A percentile compares a stretch with the other conserved stretches of the same genome.
phyloP scores from a whole-genome alignment of 148 eudicot species.

The Rhododendron ferrugineum region DNA sequence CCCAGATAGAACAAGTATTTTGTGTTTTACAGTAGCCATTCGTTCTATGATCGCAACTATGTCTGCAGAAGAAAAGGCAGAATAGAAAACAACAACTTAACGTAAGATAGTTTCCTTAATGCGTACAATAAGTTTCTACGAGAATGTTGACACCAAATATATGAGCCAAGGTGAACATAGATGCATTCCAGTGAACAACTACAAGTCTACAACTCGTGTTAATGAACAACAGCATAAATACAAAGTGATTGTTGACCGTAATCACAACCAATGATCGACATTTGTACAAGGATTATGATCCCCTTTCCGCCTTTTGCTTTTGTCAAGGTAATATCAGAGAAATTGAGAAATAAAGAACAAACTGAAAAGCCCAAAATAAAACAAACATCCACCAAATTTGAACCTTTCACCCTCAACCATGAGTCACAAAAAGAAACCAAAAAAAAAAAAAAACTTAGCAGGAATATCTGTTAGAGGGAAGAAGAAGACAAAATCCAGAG shows the following conservation, averaged over 20 bases:
- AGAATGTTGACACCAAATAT: background rate
- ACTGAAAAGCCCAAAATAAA: background rate
- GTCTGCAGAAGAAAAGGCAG: constrained; percentile 38
- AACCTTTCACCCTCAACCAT: background rate
- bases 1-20: constrained; percentile 80
- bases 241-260: background rate
- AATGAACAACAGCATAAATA: no score
- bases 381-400: background rate
- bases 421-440: background rate
- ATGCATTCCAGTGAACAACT: background rate
- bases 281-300: background rate
- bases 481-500: background rate
- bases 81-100: background rate
- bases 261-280: background rate
- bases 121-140: background rate
- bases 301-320: background rate
- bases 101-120: background rate
- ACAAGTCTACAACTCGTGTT: background rate
- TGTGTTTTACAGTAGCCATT: constrained; percentile 95
- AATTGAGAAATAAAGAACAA: background rate
- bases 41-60: constrained; percentile 71
- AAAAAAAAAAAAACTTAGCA: background rate
- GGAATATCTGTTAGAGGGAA: background rate
- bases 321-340: background rate
- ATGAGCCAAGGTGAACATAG: background rate